Conservation (phyloP, 2,329 filamentous ascomycete species). For the Tolypocladium capitatum region DNA sequence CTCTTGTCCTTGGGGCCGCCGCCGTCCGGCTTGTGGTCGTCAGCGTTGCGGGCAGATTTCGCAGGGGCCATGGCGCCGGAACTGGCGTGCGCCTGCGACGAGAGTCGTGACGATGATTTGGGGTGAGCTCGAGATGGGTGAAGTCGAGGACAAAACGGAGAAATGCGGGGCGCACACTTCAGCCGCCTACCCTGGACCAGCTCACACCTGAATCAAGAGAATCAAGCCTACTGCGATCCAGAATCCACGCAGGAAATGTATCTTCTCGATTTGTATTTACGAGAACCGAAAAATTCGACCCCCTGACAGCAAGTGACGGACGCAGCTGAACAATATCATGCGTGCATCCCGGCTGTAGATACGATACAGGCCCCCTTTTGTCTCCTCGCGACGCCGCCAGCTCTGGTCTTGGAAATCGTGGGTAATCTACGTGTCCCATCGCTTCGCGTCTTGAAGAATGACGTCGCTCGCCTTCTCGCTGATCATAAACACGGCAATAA, state of each 20-base stretch:
- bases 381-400: neutral
- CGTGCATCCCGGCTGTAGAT: no score
- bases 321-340: no score
- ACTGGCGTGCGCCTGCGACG: neutral
- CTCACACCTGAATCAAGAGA: no score
- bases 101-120: neutral
- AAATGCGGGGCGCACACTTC: no score
- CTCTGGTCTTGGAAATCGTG: neutral
- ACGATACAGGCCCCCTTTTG: no score
- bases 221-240: neutral
- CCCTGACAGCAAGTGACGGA: no score
- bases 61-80: conserved; percentile 26
- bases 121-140: neutral
- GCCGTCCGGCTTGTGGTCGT: conserved; percentile 32
- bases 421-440: neutral
- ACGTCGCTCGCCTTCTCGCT: conserved; percentile 40
- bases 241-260: neutral
- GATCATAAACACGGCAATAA: conserved; percentile 34
- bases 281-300: no score
- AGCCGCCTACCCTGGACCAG: no score
- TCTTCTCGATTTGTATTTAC: neutral
- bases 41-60: conserved; percentile 29
- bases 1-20: conserved; percentile 30
- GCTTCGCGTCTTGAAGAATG: conserved; percentile 15
- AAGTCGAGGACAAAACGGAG: neutral